Percentiles rank a stretch among this genome's conserved stretches.
phyloP scores from a whole-genome alignment of 371 early-diverging fungal genomes.

The Mortierella sp. region DNA sequence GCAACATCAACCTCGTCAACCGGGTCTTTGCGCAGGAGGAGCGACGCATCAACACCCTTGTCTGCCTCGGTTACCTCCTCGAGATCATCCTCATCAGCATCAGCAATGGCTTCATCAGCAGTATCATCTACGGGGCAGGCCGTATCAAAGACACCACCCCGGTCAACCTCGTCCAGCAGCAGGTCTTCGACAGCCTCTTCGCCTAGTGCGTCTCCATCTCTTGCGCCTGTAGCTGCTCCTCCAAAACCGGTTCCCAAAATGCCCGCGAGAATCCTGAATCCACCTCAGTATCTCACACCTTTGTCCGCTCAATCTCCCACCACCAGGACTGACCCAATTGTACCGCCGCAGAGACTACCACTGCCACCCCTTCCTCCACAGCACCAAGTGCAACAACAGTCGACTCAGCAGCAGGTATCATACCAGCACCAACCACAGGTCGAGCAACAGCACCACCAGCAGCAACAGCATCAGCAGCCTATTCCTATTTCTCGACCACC shows the following conservation, averaged over 20 bases:
- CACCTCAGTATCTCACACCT: constrained; percentile 7
- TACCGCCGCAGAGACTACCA: not conserved
- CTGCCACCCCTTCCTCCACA: not conserved
- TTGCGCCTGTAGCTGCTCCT: constrained; percentile 4
- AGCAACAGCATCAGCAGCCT: not conserved
- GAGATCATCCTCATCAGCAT: not conserved
- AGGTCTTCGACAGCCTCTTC: not conserved
- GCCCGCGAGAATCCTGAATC: constrained; percentile 18
- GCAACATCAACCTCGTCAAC: not conserved
- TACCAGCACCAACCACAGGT: not conserved
- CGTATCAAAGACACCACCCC: not conserved
- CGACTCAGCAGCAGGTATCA: not conserved
- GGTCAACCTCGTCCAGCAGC: not conserved
- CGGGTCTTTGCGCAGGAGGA: constrained; percentile 1
- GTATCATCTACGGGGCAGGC: not conserved
- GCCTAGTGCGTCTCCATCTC: constrained; percentile 1
- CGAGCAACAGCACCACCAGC: not conserved
- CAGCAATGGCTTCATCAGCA: not conserved
- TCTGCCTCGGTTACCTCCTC: not conserved
- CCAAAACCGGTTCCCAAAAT: constrained; percentile 20
- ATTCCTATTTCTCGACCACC: not conserved
- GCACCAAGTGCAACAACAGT: not conserved
- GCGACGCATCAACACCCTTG: not conserved
- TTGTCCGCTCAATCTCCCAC: constrained; percentile 1
- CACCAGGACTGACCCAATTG: not conserved